Percentiles rank a stretch among this genome's conserved stretches.
Conservation (phyloP, 2,329 filamentous ascomycete species). For the Trichoderma sp. region DNA sequence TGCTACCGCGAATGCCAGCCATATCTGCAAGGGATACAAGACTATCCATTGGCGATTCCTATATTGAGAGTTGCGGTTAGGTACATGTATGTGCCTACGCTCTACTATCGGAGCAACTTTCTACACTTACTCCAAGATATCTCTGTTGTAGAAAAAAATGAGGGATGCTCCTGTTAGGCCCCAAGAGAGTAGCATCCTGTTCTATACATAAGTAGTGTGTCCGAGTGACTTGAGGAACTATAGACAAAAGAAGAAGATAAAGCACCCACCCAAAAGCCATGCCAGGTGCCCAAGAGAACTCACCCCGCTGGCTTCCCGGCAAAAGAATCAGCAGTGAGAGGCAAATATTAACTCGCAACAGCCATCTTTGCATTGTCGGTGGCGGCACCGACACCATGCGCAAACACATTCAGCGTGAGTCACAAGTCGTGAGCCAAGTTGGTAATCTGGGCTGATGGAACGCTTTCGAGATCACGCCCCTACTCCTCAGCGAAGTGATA, state of each 20-base stretch:
- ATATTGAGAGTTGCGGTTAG: background rate
- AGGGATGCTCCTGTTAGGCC: background rate
- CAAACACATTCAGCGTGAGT: background rate
- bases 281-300: background rate
- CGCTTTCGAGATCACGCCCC: too few species aligned
- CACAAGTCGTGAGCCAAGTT: too few species aligned
- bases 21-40: background rate
- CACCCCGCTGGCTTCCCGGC: background rate
- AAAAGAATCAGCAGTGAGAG: conserved; percentile 3
- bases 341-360: background rate
- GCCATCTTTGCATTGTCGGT: background rate
- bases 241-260: too few species aligned
- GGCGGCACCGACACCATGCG: background rate
- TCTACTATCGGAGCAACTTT: background rate
- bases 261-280: background rate
- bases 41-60: background rate
- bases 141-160: background rate
- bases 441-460: too few species aligned
- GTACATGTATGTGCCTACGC: background rate
- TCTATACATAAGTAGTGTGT: background rate
- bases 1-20: background rate
- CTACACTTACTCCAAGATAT: background rate
- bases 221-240: too few species aligned
- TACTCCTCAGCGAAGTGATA: too few species aligned
- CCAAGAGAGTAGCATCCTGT: conserved; percentile 14